Percentiles rank a stretch among this genome's conserved stretches.
Conservation (phyloP, 306 rosid species). For the Citrullus colocynthis region DNA sequence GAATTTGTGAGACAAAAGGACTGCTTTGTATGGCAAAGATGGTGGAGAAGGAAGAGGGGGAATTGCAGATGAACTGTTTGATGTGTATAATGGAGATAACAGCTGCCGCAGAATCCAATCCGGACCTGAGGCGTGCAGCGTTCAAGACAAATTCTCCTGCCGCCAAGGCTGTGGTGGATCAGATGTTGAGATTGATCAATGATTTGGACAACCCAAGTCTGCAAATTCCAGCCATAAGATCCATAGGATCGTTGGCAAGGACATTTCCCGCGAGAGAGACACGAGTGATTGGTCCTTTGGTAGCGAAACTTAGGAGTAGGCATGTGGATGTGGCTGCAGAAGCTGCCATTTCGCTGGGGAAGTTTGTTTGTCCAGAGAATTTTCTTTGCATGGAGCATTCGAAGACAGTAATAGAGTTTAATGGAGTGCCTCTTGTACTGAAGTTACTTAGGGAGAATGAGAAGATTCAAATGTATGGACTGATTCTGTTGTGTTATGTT, state of each 20-base stretch:
- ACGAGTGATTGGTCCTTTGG: constrained; percentile 50
- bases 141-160: constrained; percentile 59
- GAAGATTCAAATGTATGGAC: constrained; percentile 27
- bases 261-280: constrained; percentile 84
- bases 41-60: constrained; percentile 43
- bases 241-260: constrained; percentile 74
- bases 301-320: constrained; percentile 35
- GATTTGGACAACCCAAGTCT: constrained; percentile 25
- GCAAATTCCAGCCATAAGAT: constrained; percentile 50
- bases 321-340: constrained; percentile 39
- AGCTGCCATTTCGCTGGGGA: constrained; percentile 51
- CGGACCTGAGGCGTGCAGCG: constrained; percentile 61
- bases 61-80: constrained; percentile 61
- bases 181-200: constrained; percentile 50
- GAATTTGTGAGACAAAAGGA: constrained; percentile 72
- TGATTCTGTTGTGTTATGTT: constrained; percentile 66
- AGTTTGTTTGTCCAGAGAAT: constrained; percentile 55
- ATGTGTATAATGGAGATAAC: constrained; percentile 76
- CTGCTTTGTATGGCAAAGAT: constrained; percentile 77
- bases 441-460: constrained; percentile 48
- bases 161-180: constrained; percentile 66
- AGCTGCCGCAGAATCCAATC: constrained; percentile 41
- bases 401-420: constrained; percentile 50
- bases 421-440: constrained; percentile 41
- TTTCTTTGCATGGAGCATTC: constrained; percentile 61